phyloP scores from a whole-genome alignment of 345 rosid genomes.

The Erucastrum elatum region DNA sequence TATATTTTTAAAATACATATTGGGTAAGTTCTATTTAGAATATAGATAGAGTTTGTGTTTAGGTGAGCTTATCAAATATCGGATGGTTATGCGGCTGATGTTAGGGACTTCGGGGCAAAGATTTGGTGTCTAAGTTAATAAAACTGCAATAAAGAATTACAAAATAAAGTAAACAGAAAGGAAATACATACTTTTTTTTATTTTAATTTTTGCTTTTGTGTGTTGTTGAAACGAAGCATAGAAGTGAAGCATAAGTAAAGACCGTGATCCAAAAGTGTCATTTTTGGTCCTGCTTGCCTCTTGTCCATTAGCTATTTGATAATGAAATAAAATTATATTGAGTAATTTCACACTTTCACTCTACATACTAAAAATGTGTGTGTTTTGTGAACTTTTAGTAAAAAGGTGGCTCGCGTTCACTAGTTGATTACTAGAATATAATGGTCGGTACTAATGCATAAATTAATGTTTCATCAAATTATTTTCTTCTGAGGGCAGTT shows the following conservation, averaged over 20 bases:
- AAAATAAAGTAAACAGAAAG: constrained; percentile 9
- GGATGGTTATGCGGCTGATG: constrained; percentile 57
- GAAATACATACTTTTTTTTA: background rate
- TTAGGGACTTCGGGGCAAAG: constrained; percentile 51
- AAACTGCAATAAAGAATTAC: constrained; percentile 10
- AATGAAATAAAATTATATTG: constrained; percentile 10
- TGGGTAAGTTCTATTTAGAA: constrained; percentile 35
- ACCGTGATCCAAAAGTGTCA: constrained; percentile 65
- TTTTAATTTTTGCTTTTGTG: constrained; percentile 23
- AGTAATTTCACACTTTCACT: constrained; percentile 4
- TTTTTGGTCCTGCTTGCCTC: constrained; percentile 55
- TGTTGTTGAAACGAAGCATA: constrained; percentile 52
- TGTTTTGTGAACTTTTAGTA: background rate
- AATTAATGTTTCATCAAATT: background rate
- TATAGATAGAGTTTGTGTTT: constrained; percentile 35
- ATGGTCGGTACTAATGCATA: constrained; percentile 9
- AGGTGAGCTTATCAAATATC: constrained; percentile 44
- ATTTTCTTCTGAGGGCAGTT: background rate
- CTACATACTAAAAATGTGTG: background rate
- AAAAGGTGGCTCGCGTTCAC: constrained; percentile 9
- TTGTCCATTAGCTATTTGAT: constrained; percentile 39
- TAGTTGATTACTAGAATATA: constrained; percentile 2
- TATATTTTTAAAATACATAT: constrained; percentile 32
- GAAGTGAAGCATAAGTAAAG: constrained; percentile 92
- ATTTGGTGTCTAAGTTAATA: constrained; percentile 23